Percentiles rank a stretch among this genome's conserved stretches.
phyloP scores from a whole-genome alignment of 1,284 basidiomycete species.

The Tilletia caries region DNA sequence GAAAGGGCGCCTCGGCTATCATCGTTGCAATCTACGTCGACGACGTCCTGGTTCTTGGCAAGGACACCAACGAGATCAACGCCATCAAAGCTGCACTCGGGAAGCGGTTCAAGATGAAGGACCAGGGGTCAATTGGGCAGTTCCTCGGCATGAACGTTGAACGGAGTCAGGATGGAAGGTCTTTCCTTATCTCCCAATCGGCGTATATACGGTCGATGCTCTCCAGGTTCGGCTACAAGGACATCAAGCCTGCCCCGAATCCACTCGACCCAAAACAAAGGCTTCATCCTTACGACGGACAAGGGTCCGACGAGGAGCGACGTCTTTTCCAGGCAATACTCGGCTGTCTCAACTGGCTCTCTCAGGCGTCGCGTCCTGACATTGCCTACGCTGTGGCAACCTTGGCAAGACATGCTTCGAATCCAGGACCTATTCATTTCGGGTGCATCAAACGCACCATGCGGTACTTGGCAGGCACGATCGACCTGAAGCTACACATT shows the following conservation, averaged over 20 bases:
- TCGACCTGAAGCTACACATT: not conserved
- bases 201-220: too few relatives aligned
- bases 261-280: not conserved
- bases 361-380: too few relatives aligned
- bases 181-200: not conserved
- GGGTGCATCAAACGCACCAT: too few relatives aligned
- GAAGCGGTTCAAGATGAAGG: not conserved
- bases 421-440: too few relatives aligned
- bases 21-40: not conserved
- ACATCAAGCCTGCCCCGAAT: not conserved
- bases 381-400: too few relatives aligned
- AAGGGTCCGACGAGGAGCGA: not conserved
- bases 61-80: not conserved
- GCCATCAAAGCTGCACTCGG: not conserved
- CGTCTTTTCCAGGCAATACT: too few relatives aligned
- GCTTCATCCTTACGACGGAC: not conserved
- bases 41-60: not conserved
- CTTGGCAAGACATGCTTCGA: too few relatives aligned
- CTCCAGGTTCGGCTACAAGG: not conserved
- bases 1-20: not conserved
- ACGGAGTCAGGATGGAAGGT: not conserved
- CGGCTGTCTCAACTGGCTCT: too few relatives aligned
- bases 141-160: conserved; percentile 4
- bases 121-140: not conserved
- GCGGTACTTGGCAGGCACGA: not conserved